A percentile compares a stretch with the other conserved stretches of the same genome.
Evolutionary conservation across 2,329 filamentous ascomycete species (phyloP).

Genomic region (Pyricularia pennisetigena): DNA sequence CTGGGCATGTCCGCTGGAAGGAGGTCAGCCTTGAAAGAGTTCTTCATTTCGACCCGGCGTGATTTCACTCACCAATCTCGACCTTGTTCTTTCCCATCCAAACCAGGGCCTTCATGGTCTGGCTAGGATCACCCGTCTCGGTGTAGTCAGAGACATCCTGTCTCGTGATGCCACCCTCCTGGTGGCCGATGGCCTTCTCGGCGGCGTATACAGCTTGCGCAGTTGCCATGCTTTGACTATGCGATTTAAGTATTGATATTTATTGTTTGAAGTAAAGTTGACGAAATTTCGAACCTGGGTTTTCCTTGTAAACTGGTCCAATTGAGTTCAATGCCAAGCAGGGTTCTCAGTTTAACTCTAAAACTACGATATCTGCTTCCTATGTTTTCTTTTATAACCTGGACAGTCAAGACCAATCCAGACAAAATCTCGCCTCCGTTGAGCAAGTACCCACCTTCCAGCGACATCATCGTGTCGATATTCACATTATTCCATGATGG

Average conservation of each 20-base stretch:
- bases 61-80: slow-evolving; percentile 45
- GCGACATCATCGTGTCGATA: background rate
- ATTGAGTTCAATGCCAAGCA: background rate
- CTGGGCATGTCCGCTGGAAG: slow-evolving; percentile 50
- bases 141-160: slow-evolving; percentile 61
- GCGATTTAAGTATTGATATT: background rate
- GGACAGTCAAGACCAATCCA: background rate
- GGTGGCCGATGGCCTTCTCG: slow-evolving; percentile 6
- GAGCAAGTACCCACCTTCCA: background rate
- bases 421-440: background rate
- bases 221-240: slow-evolving; percentile 1
- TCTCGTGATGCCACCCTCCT: slow-evolving; percentile 27
- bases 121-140: slow-evolving; percentile 32
- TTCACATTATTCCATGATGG: background rate
- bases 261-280: background rate
- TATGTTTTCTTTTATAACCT: background rate
- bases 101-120: slow-evolving; percentile 69
- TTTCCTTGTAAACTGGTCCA: background rate
- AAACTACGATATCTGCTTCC: background rate
- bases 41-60: too few relatives aligned
- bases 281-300: background rate
- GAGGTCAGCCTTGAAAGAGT: background rate
- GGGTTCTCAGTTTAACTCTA: background rate
- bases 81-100: slow-evolving; percentile 81
- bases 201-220: slow-evolving; percentile 4